Evolutionary conservation across 1,139 yeast genomes (phyloP).

Genomic region (Candida labiduridarum): DNA sequence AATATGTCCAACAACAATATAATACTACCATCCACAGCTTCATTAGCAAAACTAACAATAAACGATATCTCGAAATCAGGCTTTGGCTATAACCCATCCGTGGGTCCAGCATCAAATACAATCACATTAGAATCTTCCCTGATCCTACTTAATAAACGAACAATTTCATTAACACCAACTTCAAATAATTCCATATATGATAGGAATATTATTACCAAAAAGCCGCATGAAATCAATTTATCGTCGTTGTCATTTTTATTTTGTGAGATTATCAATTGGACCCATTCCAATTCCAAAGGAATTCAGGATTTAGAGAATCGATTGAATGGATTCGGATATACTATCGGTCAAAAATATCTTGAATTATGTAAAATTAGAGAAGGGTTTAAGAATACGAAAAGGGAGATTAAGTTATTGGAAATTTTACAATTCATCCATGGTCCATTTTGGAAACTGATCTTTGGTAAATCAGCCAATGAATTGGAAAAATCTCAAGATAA

Average conservation of each 20-base stretch:
- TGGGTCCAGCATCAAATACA: conserved; percentile 44
- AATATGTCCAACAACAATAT: conserved; percentile 38
- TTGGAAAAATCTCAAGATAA: conserved; percentile 85
- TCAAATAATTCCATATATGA: conserved; percentile 59
- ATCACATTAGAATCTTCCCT: conserved; percentile 40
- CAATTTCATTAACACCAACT: conserved; percentile 34
- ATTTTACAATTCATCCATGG: conserved; percentile 83
- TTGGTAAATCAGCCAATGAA: conserved; percentile 84
- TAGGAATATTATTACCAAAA: conserved; percentile 59
- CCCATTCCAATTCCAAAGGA: conserved; percentile 65
- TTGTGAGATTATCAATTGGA: conserved; percentile 71
- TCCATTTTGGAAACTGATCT: conserved; percentile 77
- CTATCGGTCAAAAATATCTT: conserved; percentile 50
- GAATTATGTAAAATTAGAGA: conserved; percentile 48
- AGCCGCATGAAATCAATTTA: conserved; percentile 65
- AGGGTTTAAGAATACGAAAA: conserved; percentile 63
- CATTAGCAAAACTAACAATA: conserved; percentile 38
- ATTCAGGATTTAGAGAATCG: conserved; percentile 76
- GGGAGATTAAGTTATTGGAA: conserved; percentile 77
- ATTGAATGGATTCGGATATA: conserved; percentile 77
- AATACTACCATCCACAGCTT: conserved; percentile 42
- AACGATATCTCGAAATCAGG: conserved; percentile 37
- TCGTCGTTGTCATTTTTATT: conserved; percentile 72
- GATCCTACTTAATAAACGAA: conserved; percentile 36
- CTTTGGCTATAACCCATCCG: conserved; percentile 49